These are phyloP conservation scores for Casaregolazyma suthepensis DNA, from an alignment of 1,139 yeast genomes.

Conservation along the genomic window DNA sequence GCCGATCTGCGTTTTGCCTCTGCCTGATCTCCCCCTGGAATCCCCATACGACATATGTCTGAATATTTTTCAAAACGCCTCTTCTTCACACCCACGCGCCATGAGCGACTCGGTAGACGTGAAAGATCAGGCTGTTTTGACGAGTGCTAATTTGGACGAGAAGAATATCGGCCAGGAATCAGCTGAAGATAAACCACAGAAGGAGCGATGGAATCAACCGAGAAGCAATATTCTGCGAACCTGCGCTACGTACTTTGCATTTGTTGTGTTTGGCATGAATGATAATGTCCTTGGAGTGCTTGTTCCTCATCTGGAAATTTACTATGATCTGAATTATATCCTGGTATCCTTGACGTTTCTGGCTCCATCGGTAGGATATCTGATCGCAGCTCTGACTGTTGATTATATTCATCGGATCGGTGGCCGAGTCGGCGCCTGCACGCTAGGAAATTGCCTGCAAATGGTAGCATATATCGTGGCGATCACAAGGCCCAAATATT, in stretches of 20 bases:
- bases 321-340: constrained; percentile 24
- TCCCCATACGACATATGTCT: neutral
- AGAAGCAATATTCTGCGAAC: constrained; percentile 25
- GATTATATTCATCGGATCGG: constrained; percentile 35
- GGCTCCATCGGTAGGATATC: constrained; percentile 31
- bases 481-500: constrained; percentile 36
- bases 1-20: neutral
- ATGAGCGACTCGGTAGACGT: neutral
- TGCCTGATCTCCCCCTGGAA: neutral
- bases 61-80: no score
- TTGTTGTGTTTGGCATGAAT: constrained; percentile 18
- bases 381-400: constrained; percentile 34
- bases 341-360: constrained; percentile 25
- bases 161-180: neutral
- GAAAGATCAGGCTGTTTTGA: neutral
- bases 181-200: neutral
- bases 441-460: constrained; percentile 36
- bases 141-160: neutral
- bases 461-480: constrained; percentile 39
- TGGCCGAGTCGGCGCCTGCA: constrained; percentile 38
- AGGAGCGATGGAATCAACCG: constrained; percentile 11
- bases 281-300: constrained; percentile 20
- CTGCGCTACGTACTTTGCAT: constrained; percentile 18
- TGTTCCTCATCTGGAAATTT: constrained; percentile 17
- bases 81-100: neutral